phyloP scores from a whole-genome alignment of 306 rosid species.

The Senna siamea region DNA sequence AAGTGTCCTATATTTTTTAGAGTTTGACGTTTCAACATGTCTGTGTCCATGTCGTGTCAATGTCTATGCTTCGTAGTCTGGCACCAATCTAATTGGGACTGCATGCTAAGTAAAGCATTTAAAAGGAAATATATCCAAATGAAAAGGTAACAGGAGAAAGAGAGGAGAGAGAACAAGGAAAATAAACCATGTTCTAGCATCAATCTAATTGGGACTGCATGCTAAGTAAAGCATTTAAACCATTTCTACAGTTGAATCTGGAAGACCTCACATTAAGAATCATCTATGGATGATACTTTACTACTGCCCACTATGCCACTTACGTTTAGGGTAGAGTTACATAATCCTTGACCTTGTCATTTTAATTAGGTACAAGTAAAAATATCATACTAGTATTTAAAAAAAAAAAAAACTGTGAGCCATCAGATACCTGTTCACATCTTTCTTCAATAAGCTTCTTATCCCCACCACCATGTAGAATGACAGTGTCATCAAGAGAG shows the following conservation, averaged over 20 bases:
- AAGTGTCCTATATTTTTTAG: too few species aligned
- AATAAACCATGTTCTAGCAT: not conserved
- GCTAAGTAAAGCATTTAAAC: not conserved
- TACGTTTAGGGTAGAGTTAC: not conserved
- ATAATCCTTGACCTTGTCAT: slow-evolving; percentile 9
- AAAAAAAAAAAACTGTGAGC: not conserved
- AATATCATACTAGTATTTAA: not conserved
- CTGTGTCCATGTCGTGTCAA: too few species aligned
- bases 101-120: too few species aligned
- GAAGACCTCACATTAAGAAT: not conserved
- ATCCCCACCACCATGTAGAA: slow-evolving; percentile 95
- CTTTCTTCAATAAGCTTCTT: slow-evolving; percentile 92
- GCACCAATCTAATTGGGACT: too few species aligned
- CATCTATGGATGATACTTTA: not conserved
- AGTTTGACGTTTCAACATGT: too few species aligned
- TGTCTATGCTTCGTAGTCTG: too few species aligned
- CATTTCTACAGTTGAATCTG: not conserved
- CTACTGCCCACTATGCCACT: not conserved
- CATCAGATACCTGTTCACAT: slow-evolving; percentile 71
- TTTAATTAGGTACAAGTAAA: slow-evolving; percentile 7
- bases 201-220: not conserved
- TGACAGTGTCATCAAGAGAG: slow-evolving; percentile 80
- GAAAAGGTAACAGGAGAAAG: not conserved
- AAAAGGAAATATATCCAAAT: not conserved
- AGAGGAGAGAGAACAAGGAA: not conserved